A percentile compares a stretch with the other conserved stretches of the same genome.
These are phyloP conservation scores for Chlorella sp. DNA, from an alignment of 139 green algal species.

Conservation along the genomic window DNA sequence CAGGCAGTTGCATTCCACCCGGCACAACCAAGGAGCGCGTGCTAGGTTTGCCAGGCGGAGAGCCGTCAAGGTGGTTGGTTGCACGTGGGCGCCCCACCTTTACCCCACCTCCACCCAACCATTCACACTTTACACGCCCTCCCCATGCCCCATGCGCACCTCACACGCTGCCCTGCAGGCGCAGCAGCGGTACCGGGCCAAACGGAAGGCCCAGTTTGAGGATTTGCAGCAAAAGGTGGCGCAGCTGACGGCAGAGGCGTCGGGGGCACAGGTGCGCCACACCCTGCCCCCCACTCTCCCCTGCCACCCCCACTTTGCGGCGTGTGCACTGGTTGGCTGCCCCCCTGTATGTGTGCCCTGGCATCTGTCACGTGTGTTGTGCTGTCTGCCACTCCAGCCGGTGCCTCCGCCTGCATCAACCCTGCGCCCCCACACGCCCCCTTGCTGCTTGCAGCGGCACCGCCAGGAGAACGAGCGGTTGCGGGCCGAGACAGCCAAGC, in stretches of 20 bases:
- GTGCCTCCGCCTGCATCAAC: not conserved
- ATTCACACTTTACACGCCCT: not conserved
- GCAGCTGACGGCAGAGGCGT: not conserved
- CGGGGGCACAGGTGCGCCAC: not conserved
- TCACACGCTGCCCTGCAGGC: conserved; percentile 8
- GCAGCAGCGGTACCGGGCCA: conserved; percentile 49
- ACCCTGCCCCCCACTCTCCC: not conserved
- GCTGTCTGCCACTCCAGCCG: not conserved
- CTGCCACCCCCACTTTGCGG: no score
- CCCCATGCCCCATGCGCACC: not conserved
- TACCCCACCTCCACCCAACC: not conserved
- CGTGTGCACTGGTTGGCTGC: not conserved
- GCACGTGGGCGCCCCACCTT: no score
- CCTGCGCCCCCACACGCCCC: not conserved
- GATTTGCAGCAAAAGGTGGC: conserved; percentile 39
- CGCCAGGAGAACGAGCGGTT: conserved; percentile 22
- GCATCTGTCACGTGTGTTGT: not conserved
- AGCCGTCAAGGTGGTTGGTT: no score
- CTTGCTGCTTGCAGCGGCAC: not conserved
- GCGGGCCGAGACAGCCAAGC: not conserved
- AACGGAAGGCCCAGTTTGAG: conserved; percentile 50
- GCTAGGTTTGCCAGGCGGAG: no score
- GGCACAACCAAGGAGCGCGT: no score
- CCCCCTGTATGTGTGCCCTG: not conserved
- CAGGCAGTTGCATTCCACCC: no score